phyloP scores from a whole-genome alignment of 139 green algal genomes.

The Chlamydomonas incerta region DNA sequence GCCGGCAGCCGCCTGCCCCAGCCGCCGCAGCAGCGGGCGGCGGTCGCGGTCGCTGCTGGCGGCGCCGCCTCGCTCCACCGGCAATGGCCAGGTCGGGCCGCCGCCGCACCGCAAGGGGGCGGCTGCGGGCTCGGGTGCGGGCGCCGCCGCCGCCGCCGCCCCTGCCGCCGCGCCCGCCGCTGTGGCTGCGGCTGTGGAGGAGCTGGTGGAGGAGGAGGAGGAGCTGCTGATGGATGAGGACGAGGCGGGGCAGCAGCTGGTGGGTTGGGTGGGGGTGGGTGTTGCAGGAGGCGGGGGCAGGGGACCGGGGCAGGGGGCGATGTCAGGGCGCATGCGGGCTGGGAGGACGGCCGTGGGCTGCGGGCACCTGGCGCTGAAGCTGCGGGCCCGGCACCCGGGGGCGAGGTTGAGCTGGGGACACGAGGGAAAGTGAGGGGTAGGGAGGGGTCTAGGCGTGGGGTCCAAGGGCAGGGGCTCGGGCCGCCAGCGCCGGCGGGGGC shows the following conservation, averaged over 20 bases:
- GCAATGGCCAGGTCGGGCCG: constrained; percentile 27
- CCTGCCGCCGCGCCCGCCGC: background rate
- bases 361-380: too few species aligned
- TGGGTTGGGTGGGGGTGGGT: background rate
- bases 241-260: constrained; percentile 46
- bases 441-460: too few species aligned
- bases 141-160: background rate
- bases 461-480: too few species aligned
- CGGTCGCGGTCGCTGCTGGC: background rate
- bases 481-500: too few species aligned
- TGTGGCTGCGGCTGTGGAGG: background rate
- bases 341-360: too few species aligned
- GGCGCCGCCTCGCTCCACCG: background rate
- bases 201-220: constrained; percentile 12
- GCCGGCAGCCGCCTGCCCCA: background rate
- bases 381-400: too few species aligned
- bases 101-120: constrained; percentile 13
- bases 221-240: constrained; percentile 37
- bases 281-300: background rate
- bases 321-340: too few species aligned
- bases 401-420: too few species aligned
- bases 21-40: background rate
- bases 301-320: too few species aligned
- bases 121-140: background rate
- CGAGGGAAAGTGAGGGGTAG: too few species aligned